Evolutionary conservation across 2,329 filamentous ascomycete genomes (phyloP), one percentile per base, ranked within the genome.

Genomic region (Keithomyces neogunnii): DNA sequence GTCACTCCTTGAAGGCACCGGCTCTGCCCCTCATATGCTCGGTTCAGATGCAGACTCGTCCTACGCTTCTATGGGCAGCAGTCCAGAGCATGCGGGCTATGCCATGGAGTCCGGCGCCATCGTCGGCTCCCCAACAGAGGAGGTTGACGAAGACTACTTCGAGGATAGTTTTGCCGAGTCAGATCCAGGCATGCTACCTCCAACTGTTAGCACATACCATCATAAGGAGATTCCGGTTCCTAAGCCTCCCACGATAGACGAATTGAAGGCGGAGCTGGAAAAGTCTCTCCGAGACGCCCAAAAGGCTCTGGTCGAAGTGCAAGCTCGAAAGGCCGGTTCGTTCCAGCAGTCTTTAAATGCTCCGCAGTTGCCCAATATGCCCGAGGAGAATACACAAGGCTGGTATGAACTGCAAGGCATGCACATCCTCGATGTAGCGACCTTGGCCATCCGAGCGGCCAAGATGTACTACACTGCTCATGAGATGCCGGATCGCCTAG

Each of bases 391-490:
- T 43, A 63, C 75, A 26, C 81, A 82, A 57, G 85, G 83, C 7
- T 95, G 87, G 84, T 82, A 87, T 65, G 89, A 96, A 67, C 78
- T 95, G 28, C 89, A 96, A 66, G 93, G 92, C 19, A 83, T 97
- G 74, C 88, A 95, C 62, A 82, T 99, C 38, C 80, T 97, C 51
- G 92, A 97, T 65, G 84, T 95, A 49, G 86, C 93, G 64, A 99
- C 93, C 1, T 76, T 97, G 49, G 92, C 92, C n/a, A 97, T 99
- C 59, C 83, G 90, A 49, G 90, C 92, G 1, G 93, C 93, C 48
- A 96, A 95, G 70, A 85, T 95, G 61, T 99, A 97, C 71, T 97
- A 99, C 69, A 96, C 91, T 0, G 81, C 89, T 3, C 93, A 97
- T 65, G 88, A 95, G 62, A 79, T 91, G 49, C 89, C 91, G 1